Conservation (phyloP, 2,329 filamentous ascomycete species). For the Thelonectria olida region DNA sequence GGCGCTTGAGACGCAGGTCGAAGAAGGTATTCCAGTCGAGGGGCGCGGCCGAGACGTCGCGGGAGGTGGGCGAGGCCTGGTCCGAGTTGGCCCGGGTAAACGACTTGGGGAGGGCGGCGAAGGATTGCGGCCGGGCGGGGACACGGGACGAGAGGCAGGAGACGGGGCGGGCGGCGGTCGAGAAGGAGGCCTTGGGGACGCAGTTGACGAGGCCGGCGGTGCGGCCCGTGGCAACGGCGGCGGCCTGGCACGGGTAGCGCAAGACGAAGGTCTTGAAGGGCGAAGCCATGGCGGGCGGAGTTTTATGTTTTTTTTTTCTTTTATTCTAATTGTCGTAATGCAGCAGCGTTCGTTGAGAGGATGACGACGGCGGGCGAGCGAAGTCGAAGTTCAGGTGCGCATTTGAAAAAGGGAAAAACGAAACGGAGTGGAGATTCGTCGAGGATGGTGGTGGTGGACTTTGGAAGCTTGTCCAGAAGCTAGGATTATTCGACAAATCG, state of each 20-base stretch:
- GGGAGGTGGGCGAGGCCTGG: conserved; percentile 22
- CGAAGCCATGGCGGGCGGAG: too few relatives aligned
- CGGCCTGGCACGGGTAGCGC: conserved; percentile 42
- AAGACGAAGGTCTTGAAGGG: conserved; percentile 45
- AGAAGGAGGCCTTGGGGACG: conserved; percentile 42
- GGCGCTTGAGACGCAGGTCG: conserved; percentile 84
- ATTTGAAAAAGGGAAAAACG: not conserved
- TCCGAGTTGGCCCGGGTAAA: conserved; percentile 33
- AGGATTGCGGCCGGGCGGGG: conserved; percentile 30
- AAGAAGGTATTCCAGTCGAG: conserved; percentile 95
- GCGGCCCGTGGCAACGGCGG: conserved; percentile 31
- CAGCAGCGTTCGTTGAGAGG: not conserved
- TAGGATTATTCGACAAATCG: conserved; percentile 35
- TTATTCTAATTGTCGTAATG: too few relatives aligned
- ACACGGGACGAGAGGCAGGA: conserved; percentile 34
- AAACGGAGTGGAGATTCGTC: conserved; percentile 32
- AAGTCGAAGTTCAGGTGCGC: conserved; percentile 6
- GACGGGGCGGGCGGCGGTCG: conserved; percentile 32
- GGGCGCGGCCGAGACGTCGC: conserved; percentile 36
- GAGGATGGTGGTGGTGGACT: conserved; percentile 23
- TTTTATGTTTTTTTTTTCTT: too few relatives aligned
- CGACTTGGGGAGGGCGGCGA: conserved; percentile 22
- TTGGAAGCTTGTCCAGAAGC: conserved; percentile 31
- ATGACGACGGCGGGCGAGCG: not conserved
- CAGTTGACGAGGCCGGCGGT: conserved; percentile 36